These are phyloP conservation scores for Chrysophaeum taylorii DNA, from an alignment of 352 stramenopile genomes.

Conservation along the genomic window DNA sequence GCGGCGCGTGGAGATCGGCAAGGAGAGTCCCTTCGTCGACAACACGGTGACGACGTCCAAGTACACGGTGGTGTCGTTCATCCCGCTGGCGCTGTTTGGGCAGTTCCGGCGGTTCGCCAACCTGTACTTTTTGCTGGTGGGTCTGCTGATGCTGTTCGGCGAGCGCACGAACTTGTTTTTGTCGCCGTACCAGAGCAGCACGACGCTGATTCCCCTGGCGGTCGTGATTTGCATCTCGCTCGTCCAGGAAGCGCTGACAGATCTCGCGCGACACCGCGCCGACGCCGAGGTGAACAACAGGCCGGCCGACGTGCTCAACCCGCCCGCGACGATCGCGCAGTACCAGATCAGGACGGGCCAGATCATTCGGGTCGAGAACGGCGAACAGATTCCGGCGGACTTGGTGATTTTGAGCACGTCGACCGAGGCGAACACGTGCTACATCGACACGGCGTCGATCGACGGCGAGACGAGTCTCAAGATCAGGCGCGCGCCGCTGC, in stretches of 20 bases:
- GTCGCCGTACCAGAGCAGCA: constrained; percentile 51
- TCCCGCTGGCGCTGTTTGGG: constrained; percentile 1
- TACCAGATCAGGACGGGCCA: constrained; percentile 45
- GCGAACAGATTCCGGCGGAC: constrained; percentile 62
- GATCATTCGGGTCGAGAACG: constrained; percentile 54
- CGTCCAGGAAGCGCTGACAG: constrained; percentile 50
- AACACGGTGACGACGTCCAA: background rate
- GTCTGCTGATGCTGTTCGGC: constrained; percentile 78
- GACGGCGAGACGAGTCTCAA: constrained; percentile 82
- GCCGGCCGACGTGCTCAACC: constrained; percentile 2
- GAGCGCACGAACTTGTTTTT: constrained; percentile 51
- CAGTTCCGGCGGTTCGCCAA: constrained; percentile 90
- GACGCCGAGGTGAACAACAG: constrained; percentile 37
- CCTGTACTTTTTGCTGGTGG: constrained; percentile 91
- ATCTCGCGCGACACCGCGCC: constrained; percentile 51
- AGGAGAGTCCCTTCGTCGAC: background rate
- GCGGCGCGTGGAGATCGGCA: background rate
- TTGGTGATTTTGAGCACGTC: constrained; percentile 54
- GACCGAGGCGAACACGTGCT: constrained; percentile 47
- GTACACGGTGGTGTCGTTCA: background rate
- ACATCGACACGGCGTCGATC: constrained; percentile 75
- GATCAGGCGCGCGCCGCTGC: constrained; percentile 47
- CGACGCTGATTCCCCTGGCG: constrained; percentile 53
- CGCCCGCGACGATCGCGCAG: constrained; percentile 2
- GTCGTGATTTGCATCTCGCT: constrained; percentile 57